Evolutionary conservation across 225 moss, liverwort and hornwort species (phyloP).

Genomic region (Marchantia polymorpha): DNA sequence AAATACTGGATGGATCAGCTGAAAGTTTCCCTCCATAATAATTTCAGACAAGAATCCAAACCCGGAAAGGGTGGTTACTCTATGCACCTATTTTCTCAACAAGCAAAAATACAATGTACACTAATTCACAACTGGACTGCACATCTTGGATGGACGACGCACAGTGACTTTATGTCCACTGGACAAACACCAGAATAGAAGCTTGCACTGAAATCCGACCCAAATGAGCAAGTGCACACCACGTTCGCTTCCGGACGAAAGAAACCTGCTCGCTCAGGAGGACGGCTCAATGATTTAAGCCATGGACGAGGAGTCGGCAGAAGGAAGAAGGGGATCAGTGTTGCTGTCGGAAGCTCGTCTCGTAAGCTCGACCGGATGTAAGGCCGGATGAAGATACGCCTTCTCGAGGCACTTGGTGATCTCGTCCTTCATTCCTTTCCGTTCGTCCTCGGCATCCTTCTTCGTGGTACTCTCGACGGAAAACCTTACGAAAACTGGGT

Average conservation of each 20-base stretch:
- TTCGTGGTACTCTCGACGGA: constrained; percentile 73
- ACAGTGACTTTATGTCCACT: neutral
- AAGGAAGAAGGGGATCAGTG: constrained; percentile 22
- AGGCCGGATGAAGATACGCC: constrained; percentile 72
- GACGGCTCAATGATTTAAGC: neutral
- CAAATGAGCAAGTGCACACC: neutral
- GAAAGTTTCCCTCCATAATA: neutral
- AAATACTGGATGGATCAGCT: neutral
- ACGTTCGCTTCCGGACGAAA: neutral
- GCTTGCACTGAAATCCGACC: neutral
- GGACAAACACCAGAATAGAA: neutral
- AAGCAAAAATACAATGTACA: neutral
- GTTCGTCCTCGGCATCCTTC: constrained; percentile 65
- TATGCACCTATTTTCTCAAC: neutral
- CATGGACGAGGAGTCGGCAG: constrained; percentile 1
- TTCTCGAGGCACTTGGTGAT: constrained; percentile 40
- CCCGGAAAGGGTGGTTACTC: neutral
- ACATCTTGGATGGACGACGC: neutral
- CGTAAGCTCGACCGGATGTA: constrained; percentile 48
- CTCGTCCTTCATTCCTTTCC: constrained; percentile 46
- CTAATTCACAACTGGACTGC: neutral
- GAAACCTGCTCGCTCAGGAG: neutral
- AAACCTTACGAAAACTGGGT: constrained; percentile 61
- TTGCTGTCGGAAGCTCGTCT: constrained; percentile 25
- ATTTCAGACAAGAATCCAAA: neutral